phyloP scores from a whole-genome alignment of 306 rosid species.

The Ormosia emarginata region DNA sequence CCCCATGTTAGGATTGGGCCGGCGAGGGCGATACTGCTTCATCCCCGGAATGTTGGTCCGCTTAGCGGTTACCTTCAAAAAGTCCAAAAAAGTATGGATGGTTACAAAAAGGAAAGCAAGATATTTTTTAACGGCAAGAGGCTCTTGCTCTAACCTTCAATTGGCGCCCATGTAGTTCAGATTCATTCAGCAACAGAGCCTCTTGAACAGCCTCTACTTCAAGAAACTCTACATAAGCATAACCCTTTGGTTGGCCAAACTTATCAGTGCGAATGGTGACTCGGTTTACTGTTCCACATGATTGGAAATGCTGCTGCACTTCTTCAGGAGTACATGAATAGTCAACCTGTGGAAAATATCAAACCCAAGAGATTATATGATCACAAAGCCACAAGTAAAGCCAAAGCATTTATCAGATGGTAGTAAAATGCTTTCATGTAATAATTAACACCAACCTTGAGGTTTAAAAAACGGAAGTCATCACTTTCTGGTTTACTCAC shows the following conservation, averaged over 20 bases:
- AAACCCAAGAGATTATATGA: neutral
- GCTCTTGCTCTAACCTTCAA: slow-evolving; percentile 49
- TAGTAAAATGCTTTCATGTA: neutral
- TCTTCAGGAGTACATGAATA: slow-evolving; percentile 86
- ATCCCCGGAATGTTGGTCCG: slow-evolving; percentile 80
- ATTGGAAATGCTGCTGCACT: slow-evolving; percentile 86
- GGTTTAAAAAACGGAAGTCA: neutral
- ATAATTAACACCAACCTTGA: neutral
- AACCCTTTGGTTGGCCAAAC: slow-evolving; percentile 89
- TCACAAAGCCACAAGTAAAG: neutral
- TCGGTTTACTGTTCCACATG: slow-evolving; percentile 80
- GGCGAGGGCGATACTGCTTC: slow-evolving; percentile 77
- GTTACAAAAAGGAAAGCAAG: neutral
- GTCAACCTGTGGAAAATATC: slow-evolving; percentile 56
- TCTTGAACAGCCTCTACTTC: slow-evolving; percentile 83
- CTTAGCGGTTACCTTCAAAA: slow-evolving; percentile 60
- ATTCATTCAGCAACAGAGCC: slow-evolving; percentile 70
- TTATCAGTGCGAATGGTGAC: slow-evolving; percentile 83
- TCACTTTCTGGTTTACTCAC: neutral
- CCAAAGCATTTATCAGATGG: neutral
- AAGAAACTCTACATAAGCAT: slow-evolving; percentile 80
- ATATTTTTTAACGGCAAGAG: neutral
- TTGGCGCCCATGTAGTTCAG: slow-evolving; percentile 86
- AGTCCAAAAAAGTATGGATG: neutral
- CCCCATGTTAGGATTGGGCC: slow-evolving; percentile 61